Evolutionary conservation across 2,329 filamentous ascomycete genomes (phyloP), one percentile per base, ranked within the genome.

Genomic region (Onygena corvina): DNA sequence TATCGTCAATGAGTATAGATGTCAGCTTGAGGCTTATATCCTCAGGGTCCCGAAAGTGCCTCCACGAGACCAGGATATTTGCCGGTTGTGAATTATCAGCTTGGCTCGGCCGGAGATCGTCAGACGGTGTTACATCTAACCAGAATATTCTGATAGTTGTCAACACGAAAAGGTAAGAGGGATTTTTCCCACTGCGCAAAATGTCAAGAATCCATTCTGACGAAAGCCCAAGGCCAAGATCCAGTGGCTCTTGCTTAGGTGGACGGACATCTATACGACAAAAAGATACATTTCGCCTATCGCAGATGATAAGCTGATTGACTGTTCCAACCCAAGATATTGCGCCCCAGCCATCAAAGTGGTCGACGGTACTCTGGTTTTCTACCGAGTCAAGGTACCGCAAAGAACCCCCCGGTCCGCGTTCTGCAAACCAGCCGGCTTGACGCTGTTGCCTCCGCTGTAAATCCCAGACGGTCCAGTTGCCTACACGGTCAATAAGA

Each of bases 171-270:
- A 77, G 58, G 18, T 70, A 66, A 23, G 68, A 64, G 11, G 60
- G 57, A 42, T 68, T 62, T 3, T 54, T 60, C 8, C 68, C 62
- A 53, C 74, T 71, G 47, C 62, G 59, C 53, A 67, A 66, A 16
- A 78, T 56, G 54, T 77, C 75, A 30, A 82, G 58, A 35, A 81
- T 73, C 75, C 76, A 79, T 51, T 74, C 68, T 4, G 64, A 64
- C 31, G 61, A 55, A 40, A 59, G 61, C 14, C 54, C 53, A 46
- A 68, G 57, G 8, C 62, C 60, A 35, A 72, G 55, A 45, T 68
- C 62, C 50, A 71, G 57, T 9, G 56, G 42, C 44, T 59, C 60
- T 30, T 62, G 56, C 40, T 52, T 54, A 35, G 58, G 49, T 1
- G 58, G 54, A 4, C 58, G 50, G 6, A 57, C 58, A 20, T 59